A percentile compares a stretch with the other conserved stretches of the same genome.
phyloP scores from a whole-genome alignment of 306 rosid species.

The Gynostemma pentaphyllum region DNA sequence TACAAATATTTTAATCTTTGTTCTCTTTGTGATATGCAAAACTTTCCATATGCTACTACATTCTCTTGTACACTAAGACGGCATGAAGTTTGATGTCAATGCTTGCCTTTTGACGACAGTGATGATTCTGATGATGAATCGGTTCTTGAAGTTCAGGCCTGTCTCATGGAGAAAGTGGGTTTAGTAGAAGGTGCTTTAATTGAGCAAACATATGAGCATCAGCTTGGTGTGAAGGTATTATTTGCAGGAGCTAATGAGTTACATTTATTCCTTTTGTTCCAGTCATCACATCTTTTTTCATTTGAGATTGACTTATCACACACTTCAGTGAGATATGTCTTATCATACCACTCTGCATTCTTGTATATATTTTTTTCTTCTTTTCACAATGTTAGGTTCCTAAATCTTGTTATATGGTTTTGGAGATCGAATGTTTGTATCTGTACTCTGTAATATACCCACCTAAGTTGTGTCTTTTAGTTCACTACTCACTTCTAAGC shows the following conservation, averaged over 20 bases:
- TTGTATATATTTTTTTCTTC: not conserved
- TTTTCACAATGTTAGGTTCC: not conserved
- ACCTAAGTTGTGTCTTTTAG: too few relatives aligned
- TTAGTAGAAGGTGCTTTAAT: constrained; percentile 53
- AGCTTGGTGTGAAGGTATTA: constrained; percentile 49
- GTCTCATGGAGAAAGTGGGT: constrained; percentile 50
- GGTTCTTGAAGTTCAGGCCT: constrained; percentile 32
- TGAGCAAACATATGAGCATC: constrained; percentile 54
- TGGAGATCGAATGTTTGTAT: too few relatives aligned
- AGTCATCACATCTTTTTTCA: not conserved
- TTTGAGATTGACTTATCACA: not conserved
- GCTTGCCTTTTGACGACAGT: constrained; percentile 34
- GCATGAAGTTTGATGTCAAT: constrained; percentile 15
- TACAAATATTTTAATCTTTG: not conserved
- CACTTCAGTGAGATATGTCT: not conserved
- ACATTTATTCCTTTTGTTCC: not conserved
- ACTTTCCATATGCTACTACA: not conserved
- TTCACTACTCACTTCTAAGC: too few relatives aligned
- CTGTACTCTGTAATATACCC: too few relatives aligned
- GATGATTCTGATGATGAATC: constrained; percentile 41
- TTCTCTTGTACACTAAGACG: not conserved
- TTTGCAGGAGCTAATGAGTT: constrained; percentile 5
- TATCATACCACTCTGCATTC: not conserved
- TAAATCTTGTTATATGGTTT: too few relatives aligned
- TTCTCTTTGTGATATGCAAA: not conserved